Evolutionary conservation across 129 eudicot species (phyloP), one percentile per base, ranked within the genome.

Genomic region (Kitagawia praeruptora): DNA sequence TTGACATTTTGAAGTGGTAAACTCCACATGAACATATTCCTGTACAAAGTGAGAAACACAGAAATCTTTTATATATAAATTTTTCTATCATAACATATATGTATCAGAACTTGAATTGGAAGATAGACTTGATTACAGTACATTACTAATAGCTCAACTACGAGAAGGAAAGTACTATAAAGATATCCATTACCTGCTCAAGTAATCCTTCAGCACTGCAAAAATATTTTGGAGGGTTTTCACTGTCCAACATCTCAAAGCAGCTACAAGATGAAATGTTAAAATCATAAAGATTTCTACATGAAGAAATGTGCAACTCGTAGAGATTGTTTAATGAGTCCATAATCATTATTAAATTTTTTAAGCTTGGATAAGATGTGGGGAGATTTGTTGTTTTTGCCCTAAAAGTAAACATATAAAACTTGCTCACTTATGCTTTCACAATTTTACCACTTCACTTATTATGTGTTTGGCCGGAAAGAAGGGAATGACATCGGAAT

Each of bases 191-290:
- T 89, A 87, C 93, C 93, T 89, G 93, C 77, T 77, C 74, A 41
- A 89, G 89, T 82, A 89, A 83, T 77, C 90, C 87, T 83, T 87
- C 90, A 28, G 90, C 90, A 83, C 93, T 87, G 83, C 90, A 89
- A 79, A 83, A 69, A 85, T 69, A 89, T 48, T 82, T 76, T 67
- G 87, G 61, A 28, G 89, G 90, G 41, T 88, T 83, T 77, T 89
- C 93, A 58, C 78, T 75, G 83, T 89, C 93, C 87, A 85, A 44
- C 93, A 89, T 89, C 85, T 89, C 93, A 83, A 89, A 87, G 81
- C 93, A 87, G 63, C 93, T 89, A 78, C 51, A 79, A 70, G 41
- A 53, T n/a, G 37, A 38, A n/a, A 45, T 16, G 42, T 38, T 69
- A 21, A 74, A 82, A 79, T 46, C 15, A 49, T 66, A 23, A 23